Evolutionary conservation across 140 eudicot species (phyloP).

Genomic region (Eryngium alpinum): DNA sequence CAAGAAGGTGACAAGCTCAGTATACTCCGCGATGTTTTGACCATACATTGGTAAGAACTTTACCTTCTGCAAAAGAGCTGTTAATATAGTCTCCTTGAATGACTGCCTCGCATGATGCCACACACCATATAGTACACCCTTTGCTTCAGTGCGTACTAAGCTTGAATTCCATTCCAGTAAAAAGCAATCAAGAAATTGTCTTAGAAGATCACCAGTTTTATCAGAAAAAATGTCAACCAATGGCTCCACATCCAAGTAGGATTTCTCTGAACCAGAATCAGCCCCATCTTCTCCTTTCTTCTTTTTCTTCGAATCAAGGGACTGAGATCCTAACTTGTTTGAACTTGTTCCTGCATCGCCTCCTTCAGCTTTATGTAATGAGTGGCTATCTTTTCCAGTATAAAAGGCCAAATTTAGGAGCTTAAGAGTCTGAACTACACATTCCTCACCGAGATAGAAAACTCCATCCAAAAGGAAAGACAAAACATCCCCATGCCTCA

Average conservation of each 20-base stretch:
- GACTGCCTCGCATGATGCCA: conserved; percentile 90
- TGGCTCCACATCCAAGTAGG: conserved; percentile 88
- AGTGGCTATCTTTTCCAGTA: conserved; percentile 74
- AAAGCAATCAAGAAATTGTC: conserved; percentile 80
- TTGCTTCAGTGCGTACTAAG: conserved; percentile 91
- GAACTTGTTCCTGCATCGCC: conserved; percentile 54
- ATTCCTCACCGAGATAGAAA: conserved; percentile 87
- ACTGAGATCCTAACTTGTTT: conserved; percentile 59
- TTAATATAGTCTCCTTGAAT: conserved; percentile 70
- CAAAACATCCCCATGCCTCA: conserved; percentile 81
- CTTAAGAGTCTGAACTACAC: conserved; percentile 75
- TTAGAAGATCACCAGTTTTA: conserved; percentile 62
- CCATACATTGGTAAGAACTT: conserved; percentile 88
- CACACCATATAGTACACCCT: conserved; percentile 72
- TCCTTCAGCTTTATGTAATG: conserved; percentile 63
- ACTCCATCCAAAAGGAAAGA: conserved; percentile 73
- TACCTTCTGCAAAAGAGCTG: conserved; percentile 68
- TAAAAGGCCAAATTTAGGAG: conserved; percentile 85
- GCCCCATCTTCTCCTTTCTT: conserved; percentile 86
- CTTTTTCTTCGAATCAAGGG: conserved; percentile 82
- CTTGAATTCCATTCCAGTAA: conserved; percentile 95
- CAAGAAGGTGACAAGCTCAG: conserved; percentile 73
- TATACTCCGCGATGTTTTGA: conserved; percentile 85
- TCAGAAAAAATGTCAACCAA: conserved; percentile 68
- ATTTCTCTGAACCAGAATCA: conserved; percentile 72